Percentiles rank a stretch among this genome's conserved stretches.
Evolutionary conservation across 164 flowering plant genomes (phyloP).

Genomic region (Nymphaea colorata): DNA sequence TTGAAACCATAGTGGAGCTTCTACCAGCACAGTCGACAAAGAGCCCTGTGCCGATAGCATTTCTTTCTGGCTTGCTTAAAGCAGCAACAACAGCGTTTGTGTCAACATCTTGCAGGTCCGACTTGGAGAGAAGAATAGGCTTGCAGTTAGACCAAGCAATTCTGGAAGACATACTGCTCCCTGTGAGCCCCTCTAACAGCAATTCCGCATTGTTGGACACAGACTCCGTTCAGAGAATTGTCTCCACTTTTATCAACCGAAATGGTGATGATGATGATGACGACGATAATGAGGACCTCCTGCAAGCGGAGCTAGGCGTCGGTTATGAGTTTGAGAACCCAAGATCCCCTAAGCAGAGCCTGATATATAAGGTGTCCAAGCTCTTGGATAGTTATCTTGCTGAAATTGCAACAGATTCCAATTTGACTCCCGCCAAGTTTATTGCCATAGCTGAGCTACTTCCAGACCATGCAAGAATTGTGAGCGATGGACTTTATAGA

Average conservation of each 20-base stretch:
- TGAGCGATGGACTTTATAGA: constrained; percentile 76
- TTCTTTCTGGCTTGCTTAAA: constrained; percentile 78
- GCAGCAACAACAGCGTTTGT: constrained; percentile 55
- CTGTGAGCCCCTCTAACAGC: constrained; percentile 40
- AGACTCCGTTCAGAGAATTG: constrained; percentile 68
- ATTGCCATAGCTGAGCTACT: constrained; percentile 76
- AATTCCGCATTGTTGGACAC: constrained; percentile 58
- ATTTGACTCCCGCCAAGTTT: constrained; percentile 58
- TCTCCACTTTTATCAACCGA: constrained; percentile 68
- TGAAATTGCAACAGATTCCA: constrained; percentile 75
- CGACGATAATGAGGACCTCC: constrained; percentile 54
- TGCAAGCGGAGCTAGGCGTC: constrained; percentile 37
- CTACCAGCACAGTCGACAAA: constrained; percentile 80
- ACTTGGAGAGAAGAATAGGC: constrained; percentile 82
- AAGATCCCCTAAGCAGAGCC: constrained; percentile 83
- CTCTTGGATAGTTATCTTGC: constrained; percentile 77
- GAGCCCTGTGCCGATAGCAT: constrained; percentile 78
- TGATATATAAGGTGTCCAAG: constrained; percentile 75
- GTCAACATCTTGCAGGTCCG: constrained; percentile 61
- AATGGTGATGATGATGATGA: constrained; percentile 83
- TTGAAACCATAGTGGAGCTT: constrained; percentile 61
- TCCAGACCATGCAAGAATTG: constrained; percentile 86
- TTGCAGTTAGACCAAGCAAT: constrained; percentile 89
- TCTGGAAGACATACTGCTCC: constrained; percentile 87
- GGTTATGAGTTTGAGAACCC: constrained; percentile 56